Evolutionary conservation across 352 stramenopile genomes (phyloP).

Genomic region (Pilasporangium apinafurcum): DNA sequence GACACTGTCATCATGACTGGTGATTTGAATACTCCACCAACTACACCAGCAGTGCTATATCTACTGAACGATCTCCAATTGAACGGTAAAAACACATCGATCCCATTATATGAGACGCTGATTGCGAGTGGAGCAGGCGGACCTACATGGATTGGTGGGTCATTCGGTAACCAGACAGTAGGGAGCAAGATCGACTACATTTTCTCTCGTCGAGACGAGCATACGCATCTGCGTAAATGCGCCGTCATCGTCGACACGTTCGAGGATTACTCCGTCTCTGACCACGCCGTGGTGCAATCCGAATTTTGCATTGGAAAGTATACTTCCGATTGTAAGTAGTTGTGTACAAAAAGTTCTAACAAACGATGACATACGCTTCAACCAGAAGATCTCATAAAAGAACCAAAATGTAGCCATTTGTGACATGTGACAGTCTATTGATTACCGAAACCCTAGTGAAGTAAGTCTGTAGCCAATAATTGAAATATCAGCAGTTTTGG

Average conservation of each 20-base stretch:
- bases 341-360: too few relatives aligned
- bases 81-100: constrained; percentile 18
- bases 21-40: constrained; percentile 49
- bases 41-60: constrained; percentile 32
- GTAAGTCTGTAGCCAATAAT: too few relatives aligned
- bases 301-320: constrained; percentile 65
- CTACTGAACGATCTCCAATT: constrained; percentile 17
- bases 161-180: constrained; percentile 22
- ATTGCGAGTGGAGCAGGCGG: constrained; percentile 27
- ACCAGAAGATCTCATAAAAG: too few relatives aligned
- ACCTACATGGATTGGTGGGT: constrained; percentile 55
- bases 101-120: constrained; percentile 62
- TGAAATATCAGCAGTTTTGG: too few relatives aligned
- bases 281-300: constrained; percentile 55
- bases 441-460: too few relatives aligned
- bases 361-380: too few relatives aligned
- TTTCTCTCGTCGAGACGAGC: constrained; percentile 35
- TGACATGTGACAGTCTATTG: too few relatives aligned
- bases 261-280: constrained; percentile 44
- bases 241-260: constrained; percentile 42
- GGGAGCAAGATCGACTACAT: constrained; percentile 67
- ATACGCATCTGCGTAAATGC: constrained; percentile 32
- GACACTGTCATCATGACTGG: constrained; percentile 64
- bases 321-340: too few relatives aligned
- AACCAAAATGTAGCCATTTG: too few relatives aligned